phyloP scores from a whole-genome alignment of 1,284 basidiomycete species.

The Ceratobasidium sp. region DNA sequence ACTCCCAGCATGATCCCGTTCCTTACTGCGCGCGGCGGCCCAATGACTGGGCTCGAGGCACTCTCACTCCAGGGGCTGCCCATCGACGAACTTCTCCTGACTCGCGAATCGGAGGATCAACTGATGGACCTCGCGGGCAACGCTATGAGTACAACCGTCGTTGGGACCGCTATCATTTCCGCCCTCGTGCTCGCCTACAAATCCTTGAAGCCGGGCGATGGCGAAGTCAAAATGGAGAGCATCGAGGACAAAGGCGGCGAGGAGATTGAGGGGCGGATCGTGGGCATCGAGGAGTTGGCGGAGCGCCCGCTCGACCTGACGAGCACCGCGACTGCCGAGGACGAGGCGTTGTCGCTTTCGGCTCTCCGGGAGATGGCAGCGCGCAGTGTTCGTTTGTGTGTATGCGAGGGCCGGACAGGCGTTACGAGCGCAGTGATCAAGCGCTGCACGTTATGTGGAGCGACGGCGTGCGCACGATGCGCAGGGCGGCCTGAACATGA shows the following conservation, averaged over 20 bases:
- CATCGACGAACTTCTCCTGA: constrained; percentile 89
- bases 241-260: constrained; percentile 58
- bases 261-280: constrained; percentile 61
- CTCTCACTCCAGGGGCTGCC: constrained; percentile 94
- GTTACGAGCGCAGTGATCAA: constrained; percentile 77
- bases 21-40: constrained; percentile 95
- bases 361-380: constrained; percentile 74
- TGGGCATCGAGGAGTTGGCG: constrained; percentile 74
- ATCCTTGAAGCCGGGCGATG: constrained; percentile 71
- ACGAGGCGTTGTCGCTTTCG: constrained; percentile 58
- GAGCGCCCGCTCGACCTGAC: constrained; percentile 74
- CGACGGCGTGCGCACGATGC: constrained; percentile 85
- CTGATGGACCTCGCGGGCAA: constrained; percentile 95
- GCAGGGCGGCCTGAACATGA: constrained; percentile 92
- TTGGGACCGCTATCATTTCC: constrained; percentile 88
- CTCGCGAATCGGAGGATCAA: constrained; percentile 93
- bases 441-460: constrained; percentile 79
- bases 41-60: constrained; percentile 92
- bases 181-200: constrained; percentile 77
- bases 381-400: constrained; percentile 81
- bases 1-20: constrained; percentile 98
- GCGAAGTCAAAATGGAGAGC: constrained; percentile 66
- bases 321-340: constrained; percentile 56
- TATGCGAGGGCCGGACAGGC: constrained; percentile 87
- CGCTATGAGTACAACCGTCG: constrained; percentile 97